Base-by-base conservation (phyloP, 2,329 filamentous ascomycete genomes). In the Cadophora luteo-olivacea region DNA sequence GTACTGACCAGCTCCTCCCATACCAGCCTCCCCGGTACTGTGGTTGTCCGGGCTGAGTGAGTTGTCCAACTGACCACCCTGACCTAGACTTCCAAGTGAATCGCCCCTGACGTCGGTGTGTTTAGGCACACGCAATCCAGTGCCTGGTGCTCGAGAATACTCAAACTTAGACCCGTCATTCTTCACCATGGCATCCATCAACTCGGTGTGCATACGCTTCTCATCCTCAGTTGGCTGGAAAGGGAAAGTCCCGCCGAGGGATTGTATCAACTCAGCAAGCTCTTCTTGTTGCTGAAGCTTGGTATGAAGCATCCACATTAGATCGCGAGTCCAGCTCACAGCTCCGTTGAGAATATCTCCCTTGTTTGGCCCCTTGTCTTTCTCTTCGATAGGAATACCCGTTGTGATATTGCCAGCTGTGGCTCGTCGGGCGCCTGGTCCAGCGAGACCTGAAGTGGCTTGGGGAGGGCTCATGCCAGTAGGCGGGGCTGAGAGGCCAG, bases 321-420 rank as follows among this genome's bases (percentile, higher is more conserved):
- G 85, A 81, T 99, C 96, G 71, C 95, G 89, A 70, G 93, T 97
- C 96, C 96, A 99, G 81, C 93, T 94, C 65, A 98, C 96, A 41
- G 95, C 92, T 36, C 96, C 95, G 77, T 98, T 98, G 75, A 99
- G 90, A 69, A 99, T 98, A 76, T 99, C 96, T 61, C 96, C 96
- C 82, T 99, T 99, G 84, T 98, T 98, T 6, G 96, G 96, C 0
- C 96, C 96, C 79, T 98, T 98, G 82, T 99, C 96, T 79, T 98
- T 98, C 74, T 98, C 96, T 76, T 99, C 96, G 45, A 97, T 87
- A 0, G 96, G 95, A 36, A 98, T 86, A 16, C 94, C 94, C 72
- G 95, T 95, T 6, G 94, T 97, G 76, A 97, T 97, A 78, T 92
- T 97, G 48, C 92, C 92, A 7, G 89, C 85, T 7, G 80, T 88